Evolutionary conservation across 73 alveolate genomes (phyloP).

Genomic region (Tetrahymena malaccensis): DNA sequence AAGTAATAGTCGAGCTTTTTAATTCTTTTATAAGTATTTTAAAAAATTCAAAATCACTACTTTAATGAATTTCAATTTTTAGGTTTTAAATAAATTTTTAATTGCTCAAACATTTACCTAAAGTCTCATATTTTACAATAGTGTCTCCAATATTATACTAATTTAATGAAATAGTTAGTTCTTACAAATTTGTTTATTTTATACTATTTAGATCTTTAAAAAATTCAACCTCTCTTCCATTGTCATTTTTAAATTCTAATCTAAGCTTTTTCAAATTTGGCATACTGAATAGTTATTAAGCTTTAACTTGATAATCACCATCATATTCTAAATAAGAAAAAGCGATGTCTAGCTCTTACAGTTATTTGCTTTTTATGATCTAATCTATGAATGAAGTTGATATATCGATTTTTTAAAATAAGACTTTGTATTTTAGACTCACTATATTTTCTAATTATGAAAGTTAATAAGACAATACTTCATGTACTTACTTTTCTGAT

Average conservation of each 20-base stretch:
- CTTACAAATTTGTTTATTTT: not conserved
- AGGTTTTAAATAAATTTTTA: too few species aligned
- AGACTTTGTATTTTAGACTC: not conserved
- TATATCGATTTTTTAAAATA: not conserved
- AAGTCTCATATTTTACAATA: too few species aligned
- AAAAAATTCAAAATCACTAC: too few species aligned
- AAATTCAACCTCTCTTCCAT: not conserved
- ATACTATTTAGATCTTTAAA: too few species aligned
- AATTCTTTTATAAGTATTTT: too few species aligned
- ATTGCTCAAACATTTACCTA: too few species aligned
- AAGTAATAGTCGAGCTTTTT: too few species aligned
- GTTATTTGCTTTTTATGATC: too few species aligned
- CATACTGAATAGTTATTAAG: not conserved
- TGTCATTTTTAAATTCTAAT: too few species aligned
- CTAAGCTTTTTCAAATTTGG: not conserved
- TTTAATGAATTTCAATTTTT: too few species aligned
- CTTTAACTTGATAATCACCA: too few species aligned
- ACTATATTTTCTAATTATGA: not conserved
- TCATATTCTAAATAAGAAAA: not conserved
- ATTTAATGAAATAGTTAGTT: not conserved
- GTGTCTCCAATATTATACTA: too few species aligned
- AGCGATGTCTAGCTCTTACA: not conserved
- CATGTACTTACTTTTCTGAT: not conserved
- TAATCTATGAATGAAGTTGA: not conserved
- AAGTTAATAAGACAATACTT: not conserved